These are phyloP conservation scores for Pseudozyma sp. DNA, from an alignment of 1,284 basidiomycete species.

Conservation along the genomic window DNA sequence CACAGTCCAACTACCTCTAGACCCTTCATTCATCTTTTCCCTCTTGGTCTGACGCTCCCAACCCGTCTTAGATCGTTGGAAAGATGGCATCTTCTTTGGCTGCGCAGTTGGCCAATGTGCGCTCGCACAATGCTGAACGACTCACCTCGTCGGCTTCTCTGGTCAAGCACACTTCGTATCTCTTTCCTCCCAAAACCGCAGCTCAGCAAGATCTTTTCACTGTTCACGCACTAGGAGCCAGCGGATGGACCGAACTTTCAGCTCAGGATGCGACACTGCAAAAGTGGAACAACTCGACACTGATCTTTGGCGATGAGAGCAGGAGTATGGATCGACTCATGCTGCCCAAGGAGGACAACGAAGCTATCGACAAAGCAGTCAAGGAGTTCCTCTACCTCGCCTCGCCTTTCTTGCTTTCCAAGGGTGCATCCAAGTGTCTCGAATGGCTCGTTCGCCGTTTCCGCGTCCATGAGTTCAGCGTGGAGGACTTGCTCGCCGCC, in stretches of 20 bases:
- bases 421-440: conserved; percentile 85
- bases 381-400: conserved; percentile 78
- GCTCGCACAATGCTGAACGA: conserved; percentile 82
- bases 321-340: conserved; percentile 85
- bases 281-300: conserved; percentile 72
- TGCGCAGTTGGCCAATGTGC: conserved; percentile 81
- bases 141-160: conserved; percentile 75
- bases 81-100: conserved; percentile 83
- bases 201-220: conserved; percentile 76
- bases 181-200: conserved; percentile 74
- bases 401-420: conserved; percentile 83
- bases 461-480: conserved; percentile 94
- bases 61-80: not conserved
- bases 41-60: not conserved
- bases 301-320: conserved; percentile 85
- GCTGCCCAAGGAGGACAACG: conserved; percentile 77
- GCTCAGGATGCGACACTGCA: conserved; percentile 46
- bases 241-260: conserved; percentile 79
- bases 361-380: conserved; percentile 76
- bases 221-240: conserved; percentile 83
- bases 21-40: not conserved
- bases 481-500: conserved; percentile 80
- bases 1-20: not conserved
- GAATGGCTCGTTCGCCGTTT: conserved; percentile 97
- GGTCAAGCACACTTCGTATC: conserved; percentile 79